A percentile compares a stretch with the other conserved stretches of the same genome.
Evolutionary conservation across 2,329 filamentous ascomycete species (phyloP).

Genomic region (Stagonosporopsis vannaccii): DNA sequence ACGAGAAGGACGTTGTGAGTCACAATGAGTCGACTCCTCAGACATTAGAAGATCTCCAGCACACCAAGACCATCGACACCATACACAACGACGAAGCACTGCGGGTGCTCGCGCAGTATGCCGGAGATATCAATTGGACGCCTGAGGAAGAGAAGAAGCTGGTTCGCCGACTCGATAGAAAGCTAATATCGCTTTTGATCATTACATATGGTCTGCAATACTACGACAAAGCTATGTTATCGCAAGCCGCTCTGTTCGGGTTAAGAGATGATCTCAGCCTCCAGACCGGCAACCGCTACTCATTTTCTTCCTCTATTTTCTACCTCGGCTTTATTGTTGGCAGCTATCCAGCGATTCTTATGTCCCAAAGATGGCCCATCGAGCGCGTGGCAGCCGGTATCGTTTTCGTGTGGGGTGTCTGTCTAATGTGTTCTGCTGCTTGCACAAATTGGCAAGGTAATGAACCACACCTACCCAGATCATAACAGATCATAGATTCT

Average conservation of each 20-base stretch:
- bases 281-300: conserved; percentile 51
- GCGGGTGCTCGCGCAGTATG: conserved; percentile 38
- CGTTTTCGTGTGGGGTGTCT: conserved; percentile 56
- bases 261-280: conserved; percentile 47
- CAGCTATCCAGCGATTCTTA: conserved; percentile 54
- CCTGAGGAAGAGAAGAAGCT: conserved; percentile 50
- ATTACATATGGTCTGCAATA: conserved; percentile 42
- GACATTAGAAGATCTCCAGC: conserved; percentile 2
- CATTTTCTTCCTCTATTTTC: conserved; percentile 54
- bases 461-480: neutral
- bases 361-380: conserved; percentile 57
- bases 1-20: neutral
- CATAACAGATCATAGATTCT: neutral
- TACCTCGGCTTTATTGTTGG: conserved; percentile 59
- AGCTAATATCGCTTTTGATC: conserved; percentile 32
- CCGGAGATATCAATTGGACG: conserved; percentile 54
- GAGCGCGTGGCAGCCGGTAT: conserved; percentile 55
- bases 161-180: conserved; percentile 33
- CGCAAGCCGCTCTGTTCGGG: conserved; percentile 54
- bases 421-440: conserved; percentile 34
- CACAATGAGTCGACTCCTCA: conserved; percentile 5
- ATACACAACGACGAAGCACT: conserved; percentile 30
- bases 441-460: conserved; percentile 56
- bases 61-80: conserved; percentile 24
- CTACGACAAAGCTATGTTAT: conserved; percentile 57